Base-by-base conservation (phyloP, 1,284 basidiomycete species). In the Fomitopsis palustris region DNA sequence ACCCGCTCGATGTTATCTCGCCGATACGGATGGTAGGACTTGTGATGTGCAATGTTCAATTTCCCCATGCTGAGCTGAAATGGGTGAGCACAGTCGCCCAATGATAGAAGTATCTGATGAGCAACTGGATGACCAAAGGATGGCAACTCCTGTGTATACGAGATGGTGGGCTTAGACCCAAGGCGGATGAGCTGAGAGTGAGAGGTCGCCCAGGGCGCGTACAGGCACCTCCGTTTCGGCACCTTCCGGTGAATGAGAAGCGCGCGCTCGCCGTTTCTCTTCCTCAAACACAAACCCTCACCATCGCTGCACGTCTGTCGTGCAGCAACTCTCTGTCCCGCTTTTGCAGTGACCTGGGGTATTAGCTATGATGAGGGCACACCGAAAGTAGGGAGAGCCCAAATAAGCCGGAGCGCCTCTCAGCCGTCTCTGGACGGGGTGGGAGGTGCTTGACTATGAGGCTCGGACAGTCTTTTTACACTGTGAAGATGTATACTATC, bases 11-110 rank as follows among this genome's bases (percentile, higher is more conserved):
- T 90, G 68, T 95, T 95, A 69, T 93, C 92, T 47, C 85, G 75
- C 54, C 91, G 79, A 70, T 94, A 93, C 0, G 90, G 92, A 67
- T 94, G 92, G 70, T 94, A 94, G 2, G 90, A 92, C 72, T 95
- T 95, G 78, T 94, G 92, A 70, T 93, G 92, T 6, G 92, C 91
- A 69, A 92, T 93, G 70, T 91, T 91, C 35, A 92, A 80, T 67
- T 90, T 90, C 23, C 89, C 89, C 90, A 92, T 92, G 23, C 4
- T 35, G 27, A 25, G 37, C 12, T 12, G 17, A 21, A 10, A 23
- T 43, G 23, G 8, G 4, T 12, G 4, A 16, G 33, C 16, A 8
- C n/a, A 21, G 21, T 17, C 4, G 38, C 19, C 4, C 6, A 39
- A 39, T 5, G 38, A 4, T 39, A 39, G 7, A n/a, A 39, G n/a